A percentile compares a stretch with the other conserved stretches of the same genome.
phyloP scores from a whole-genome alignment of 495 filamentous ascomycete genomes.

The Hypomontagnella submonticulosa region DNA sequence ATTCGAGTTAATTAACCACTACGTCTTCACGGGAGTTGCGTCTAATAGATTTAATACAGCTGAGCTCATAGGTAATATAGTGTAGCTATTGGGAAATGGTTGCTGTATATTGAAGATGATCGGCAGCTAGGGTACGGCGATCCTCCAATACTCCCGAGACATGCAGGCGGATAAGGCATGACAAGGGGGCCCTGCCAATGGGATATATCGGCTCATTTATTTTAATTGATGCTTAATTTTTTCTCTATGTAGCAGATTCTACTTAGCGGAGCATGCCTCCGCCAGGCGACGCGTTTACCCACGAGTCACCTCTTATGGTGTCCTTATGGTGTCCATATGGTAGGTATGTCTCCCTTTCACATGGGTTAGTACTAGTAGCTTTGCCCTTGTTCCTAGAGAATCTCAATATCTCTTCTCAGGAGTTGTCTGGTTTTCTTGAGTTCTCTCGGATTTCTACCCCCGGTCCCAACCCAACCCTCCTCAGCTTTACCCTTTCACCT shows the following conservation, averaged over 20 bases:
- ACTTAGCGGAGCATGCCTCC: slow-evolving; percentile 46
- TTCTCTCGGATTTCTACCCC: slow-evolving; percentile 28
- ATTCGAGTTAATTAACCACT: slow-evolving; percentile 17
- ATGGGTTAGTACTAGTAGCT: slow-evolving; percentile 37
- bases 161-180: slow-evolving; percentile 44
- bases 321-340: slow-evolving; percentile 23
- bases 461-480: slow-evolving; percentile 18
- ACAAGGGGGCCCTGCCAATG: slow-evolving; percentile 42
- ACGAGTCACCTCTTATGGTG: slow-evolving; percentile 23
- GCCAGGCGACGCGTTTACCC: slow-evolving; percentile 42
- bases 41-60: not conserved
- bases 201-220: slow-evolving; percentile 44
- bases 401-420: slow-evolving; percentile 27
- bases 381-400: slow-evolving; percentile 33
- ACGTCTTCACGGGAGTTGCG: slow-evolving; percentile 18
- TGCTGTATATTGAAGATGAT: slow-evolving; percentile 43
- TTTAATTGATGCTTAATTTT: slow-evolving; percentile 45
- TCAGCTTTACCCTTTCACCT: slow-evolving; percentile 25
- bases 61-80: slow-evolving; percentile 5
- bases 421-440: slow-evolving; percentile 24
- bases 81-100: slow-evolving; percentile 41
- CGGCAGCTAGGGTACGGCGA: slow-evolving; percentile 40
- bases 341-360: slow-evolving; percentile 24
- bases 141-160: slow-evolving; percentile 46
- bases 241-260: slow-evolving; percentile 1